phyloP scores from a whole-genome alignment of 495 filamentous ascomycete genomes.

The Penicillium antarcticum region DNA sequence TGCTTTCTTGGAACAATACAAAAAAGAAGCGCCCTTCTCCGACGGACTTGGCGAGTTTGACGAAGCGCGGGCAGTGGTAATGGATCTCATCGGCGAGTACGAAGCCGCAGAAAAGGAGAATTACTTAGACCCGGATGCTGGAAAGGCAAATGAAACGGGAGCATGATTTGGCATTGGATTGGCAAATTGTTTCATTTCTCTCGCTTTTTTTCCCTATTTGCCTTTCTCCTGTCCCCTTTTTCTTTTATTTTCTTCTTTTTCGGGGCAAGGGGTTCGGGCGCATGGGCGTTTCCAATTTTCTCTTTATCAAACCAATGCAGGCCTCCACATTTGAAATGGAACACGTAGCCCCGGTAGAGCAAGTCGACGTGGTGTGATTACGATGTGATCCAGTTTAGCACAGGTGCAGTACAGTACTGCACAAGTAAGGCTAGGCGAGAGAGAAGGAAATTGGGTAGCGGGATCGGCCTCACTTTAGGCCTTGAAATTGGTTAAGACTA shows the following conservation, averaged over 20 bases:
- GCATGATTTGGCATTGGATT: conserved; percentile 18
- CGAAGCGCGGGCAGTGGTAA: conserved; percentile 83
- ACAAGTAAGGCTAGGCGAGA: neutral
- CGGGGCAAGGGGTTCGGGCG: conserved; percentile 22
- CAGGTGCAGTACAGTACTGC: neutral
- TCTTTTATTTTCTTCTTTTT: conserved; percentile 11
- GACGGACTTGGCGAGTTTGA: conserved; percentile 95
- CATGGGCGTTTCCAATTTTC: conserved; percentile 12
- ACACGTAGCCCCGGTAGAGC: conserved; percentile 3
- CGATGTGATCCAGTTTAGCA: no score
- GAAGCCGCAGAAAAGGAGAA: conserved; percentile 88
- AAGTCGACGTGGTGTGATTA: conserved; percentile 1
- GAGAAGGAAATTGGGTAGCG: conserved; percentile 7
- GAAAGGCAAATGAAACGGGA: conserved; percentile 44
- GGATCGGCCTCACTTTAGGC: conserved; percentile 9
- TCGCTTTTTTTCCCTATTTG: conserved; percentile 2
- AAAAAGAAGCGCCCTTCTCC: conserved; percentile 85
- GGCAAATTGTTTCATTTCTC: neutral
- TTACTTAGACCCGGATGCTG: conserved; percentile 72
- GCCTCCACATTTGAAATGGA: conserved; percentile 5
- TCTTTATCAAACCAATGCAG: conserved; percentile 4
- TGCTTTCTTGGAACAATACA: conserved; percentile 93
- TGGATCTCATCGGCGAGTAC: conserved; percentile 87
- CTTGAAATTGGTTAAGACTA: neutral
- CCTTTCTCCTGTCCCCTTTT: conserved; percentile 6